A percentile compares a stretch with the other conserved stretches of the same genome.
Evolutionary conservation across 2,329 filamentous ascomycete genomes (phyloP).

Genomic region (Madurella fahalii): DNA sequence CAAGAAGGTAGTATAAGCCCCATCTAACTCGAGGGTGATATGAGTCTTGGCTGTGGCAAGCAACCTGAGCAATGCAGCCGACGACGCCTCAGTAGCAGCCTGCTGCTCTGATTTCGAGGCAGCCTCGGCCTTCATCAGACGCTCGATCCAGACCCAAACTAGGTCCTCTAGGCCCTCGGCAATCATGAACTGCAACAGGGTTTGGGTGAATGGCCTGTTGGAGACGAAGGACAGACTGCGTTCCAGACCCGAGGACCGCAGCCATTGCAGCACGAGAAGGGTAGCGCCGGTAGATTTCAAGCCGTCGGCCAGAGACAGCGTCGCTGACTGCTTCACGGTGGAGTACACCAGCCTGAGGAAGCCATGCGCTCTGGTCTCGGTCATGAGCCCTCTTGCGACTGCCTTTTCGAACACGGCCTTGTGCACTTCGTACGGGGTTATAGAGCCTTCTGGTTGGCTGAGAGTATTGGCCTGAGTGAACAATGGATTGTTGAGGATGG

Average conservation of each 20-base stretch:
- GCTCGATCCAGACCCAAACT: constrained; percentile 50
- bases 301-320: constrained; percentile 30
- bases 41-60: constrained; percentile 36
- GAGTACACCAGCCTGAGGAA: constrained; percentile 48
- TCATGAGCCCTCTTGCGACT: constrained; percentile 55
- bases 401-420: constrained; percentile 55
- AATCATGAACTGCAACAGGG: constrained; percentile 47
- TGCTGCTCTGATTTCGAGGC: background rate
- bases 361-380: constrained; percentile 47
- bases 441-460: background rate
- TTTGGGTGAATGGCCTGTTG: constrained; percentile 33
- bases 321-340: constrained; percentile 35
- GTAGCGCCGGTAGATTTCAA: constrained; percentile 44
- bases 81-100: too few species aligned
- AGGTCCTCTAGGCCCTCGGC: constrained; percentile 49
- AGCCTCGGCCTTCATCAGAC: constrained; percentile 30
- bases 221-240: constrained; percentile 44
- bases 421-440: constrained; percentile 36
- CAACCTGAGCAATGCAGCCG: constrained; percentile 35
- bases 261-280: constrained; percentile 49
- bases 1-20: constrained; percentile 46
- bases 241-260: constrained; percentile 48
- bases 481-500: constrained; percentile 55
- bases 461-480: constrained; percentile 41
- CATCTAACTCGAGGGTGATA: constrained; percentile 39